Base-by-base conservation (phyloP, 768 basidiomycete genomes). In the Leccinum variicolor region DNA sequence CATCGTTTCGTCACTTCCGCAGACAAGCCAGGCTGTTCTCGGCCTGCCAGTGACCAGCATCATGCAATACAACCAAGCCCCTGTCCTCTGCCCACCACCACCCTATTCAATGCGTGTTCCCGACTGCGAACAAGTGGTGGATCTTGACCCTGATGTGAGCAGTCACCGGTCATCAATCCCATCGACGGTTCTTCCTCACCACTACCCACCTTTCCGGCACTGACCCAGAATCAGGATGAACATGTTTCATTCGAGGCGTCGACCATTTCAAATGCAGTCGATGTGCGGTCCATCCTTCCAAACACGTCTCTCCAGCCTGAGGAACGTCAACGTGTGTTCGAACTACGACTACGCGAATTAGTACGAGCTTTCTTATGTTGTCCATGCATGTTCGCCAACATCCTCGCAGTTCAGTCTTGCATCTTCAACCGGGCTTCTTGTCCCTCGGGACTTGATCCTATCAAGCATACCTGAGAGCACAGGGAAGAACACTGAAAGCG, bases 321-420 rank as follows among this genome's bases (percentile, higher is more conserved):
- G 0, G 31, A 62, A 13, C 4, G 46, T 10, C 53, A 61, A 31
- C 50, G 13, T 4, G 52, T 57, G 11, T 60, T 56, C 3, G 61
- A 56, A 29, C 7, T 1, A 3, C 50, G 6, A 1, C 33, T 61
- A 4, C 53, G 29, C 8, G 6, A 46, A 45, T 4, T 57, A 47
- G 59, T 57, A 57, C 7, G 36, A n/a, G 13, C 11, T 7, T 39
- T 28, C 25, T 19, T 43, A 9, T 5, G 17, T 14, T 13, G 2
- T 15, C 8, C 23, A 5, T 14, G 10, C 17, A 17, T 19, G 15
- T 0, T 33, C 10, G 8, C 14, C 17, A 28, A 17, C 19, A 45
- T 19, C 45, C 2, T 26, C 14, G 9, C 47, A 58, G 57, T 1
- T 54, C 8, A 17, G 21, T 17, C 47, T 50, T 2, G 57, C 15